Percentiles rank a stretch among this genome's conserved stretches.
Conservation (phyloP, 768 basidiomycete genomes). For the Leucosporidium scottii region DNA sequence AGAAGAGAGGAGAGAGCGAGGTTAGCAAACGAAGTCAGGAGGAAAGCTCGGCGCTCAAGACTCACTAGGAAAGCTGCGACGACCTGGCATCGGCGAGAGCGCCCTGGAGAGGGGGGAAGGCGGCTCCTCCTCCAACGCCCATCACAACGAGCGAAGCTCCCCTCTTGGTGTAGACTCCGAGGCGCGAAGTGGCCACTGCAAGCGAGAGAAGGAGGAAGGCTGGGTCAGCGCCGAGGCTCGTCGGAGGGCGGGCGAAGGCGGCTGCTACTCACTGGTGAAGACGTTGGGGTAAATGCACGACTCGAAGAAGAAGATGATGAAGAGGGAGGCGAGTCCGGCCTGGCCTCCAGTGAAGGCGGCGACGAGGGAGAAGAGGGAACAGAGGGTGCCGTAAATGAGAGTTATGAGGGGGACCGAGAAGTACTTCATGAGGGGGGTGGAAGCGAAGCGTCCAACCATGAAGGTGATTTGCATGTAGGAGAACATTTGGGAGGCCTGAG, state of each 20-base stretch:
- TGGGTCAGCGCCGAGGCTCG: neutral
- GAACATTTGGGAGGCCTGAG: slow-evolving; percentile 30
- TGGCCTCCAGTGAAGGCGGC: slow-evolving; percentile 32
- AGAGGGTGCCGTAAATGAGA: slow-evolving; percentile 25
- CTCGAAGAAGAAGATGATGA: slow-evolving; percentile 39
- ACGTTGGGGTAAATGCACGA: slow-evolving; percentile 25
- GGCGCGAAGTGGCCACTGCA: slow-evolving; percentile 23
- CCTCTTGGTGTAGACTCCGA: slow-evolving; percentile 31
- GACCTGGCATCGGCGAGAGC: slow-evolving; percentile 39
- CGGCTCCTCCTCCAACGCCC: slow-evolving; percentile 40
- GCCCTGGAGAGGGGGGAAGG: slow-evolving; percentile 42
- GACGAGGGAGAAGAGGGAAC: slow-evolving; percentile 36
- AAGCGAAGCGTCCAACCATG: slow-evolving; percentile 37
- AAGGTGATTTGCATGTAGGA: slow-evolving; percentile 25
- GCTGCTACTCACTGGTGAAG: neutral
- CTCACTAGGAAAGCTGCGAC: slow-evolving; percentile 15
- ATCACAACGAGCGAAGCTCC: slow-evolving; percentile 41
- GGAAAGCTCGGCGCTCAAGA: slow-evolving; percentile 1
- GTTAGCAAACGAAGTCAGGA: slow-evolving; percentile 5
- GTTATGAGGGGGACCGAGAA: slow-evolving; percentile 34
- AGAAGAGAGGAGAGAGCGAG: neutral
- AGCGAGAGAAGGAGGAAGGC: slow-evolving; percentile 35
- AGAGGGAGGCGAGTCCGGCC: slow-evolving; percentile 34
- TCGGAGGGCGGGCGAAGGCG: neutral
- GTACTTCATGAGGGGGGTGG: slow-evolving; percentile 11